Evolutionary conservation across 345 rosid species (phyloP), one percentile per base, ranked within the genome.

Genomic region (Ceriops tagal): DNA sequence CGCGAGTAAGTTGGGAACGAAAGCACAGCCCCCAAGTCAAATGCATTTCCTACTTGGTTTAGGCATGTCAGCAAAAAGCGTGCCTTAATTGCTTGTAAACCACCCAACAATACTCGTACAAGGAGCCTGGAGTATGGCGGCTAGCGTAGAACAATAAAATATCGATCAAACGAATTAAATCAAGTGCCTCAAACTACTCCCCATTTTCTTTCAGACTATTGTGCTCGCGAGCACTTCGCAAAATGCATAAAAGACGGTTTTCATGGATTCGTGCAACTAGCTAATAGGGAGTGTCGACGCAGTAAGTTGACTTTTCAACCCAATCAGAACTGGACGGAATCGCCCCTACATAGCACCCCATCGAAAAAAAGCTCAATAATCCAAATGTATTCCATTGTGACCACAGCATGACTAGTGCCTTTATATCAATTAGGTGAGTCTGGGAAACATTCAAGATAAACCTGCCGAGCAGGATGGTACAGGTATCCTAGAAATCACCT

Each of bases 401-500:
- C 27, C 58, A 73, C 63, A 67, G 15, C 35, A 46, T 43, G 18
- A 22, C 11, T 22, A 18, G 65, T 11, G 65, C 53, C 32, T 16
- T 13, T 34, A 62, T 58, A n/a, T 56, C 52, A 66, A 32, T 65
- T 30, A 9, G 46, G 27, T 35, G 31, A 58, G 30, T 21, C 10
- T 20, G 21, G 58, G 28, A 59, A 46, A 46, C 27, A 65, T 16
- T 51, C 30, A 65, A 62, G 53, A 46, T 30, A 3, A 43, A 51
- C 19, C 35, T 5, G 34, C 28, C 52, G 34, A 64, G 43, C 69
- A 32, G 24, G 28, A 69, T 73, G 70, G 52, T 19, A 55, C 66
- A 37, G 34, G 51, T 32, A 75, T 61, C 72, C 77, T 76, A 80
- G 26, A 28, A 78, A 82, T 85, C 86, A 68, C 88, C 83, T 82